phyloP scores from a whole-genome alignment of 2,329 filamentous ascomycete genomes.

The Clonostachys chloroleuca region DNA sequence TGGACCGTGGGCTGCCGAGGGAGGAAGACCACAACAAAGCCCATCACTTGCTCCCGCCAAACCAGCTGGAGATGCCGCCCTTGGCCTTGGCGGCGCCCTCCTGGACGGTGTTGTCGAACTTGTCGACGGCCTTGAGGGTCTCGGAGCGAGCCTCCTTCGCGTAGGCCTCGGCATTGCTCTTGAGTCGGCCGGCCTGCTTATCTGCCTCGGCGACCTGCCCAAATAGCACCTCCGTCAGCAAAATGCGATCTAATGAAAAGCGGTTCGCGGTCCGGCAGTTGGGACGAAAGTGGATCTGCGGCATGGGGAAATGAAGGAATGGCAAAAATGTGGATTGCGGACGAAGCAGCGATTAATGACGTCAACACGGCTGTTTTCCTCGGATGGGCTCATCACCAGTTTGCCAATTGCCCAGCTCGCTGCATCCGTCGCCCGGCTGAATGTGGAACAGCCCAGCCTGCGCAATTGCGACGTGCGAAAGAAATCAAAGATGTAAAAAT shows the following conservation, averaged over 20 bases:
- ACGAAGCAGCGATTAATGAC: background rate
- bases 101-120: slow-evolving; percentile 79
- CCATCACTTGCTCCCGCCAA: slow-evolving; percentile 50
- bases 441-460: background rate
- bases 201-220: slow-evolving; percentile 49
- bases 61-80: slow-evolving; percentile 80
- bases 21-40: background rate
- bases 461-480: background rate
- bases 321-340: background rate
- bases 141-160: slow-evolving; percentile 61
- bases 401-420: too few relatives aligned
- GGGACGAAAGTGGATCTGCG: too few relatives aligned
- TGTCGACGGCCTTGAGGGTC: slow-evolving; percentile 69
- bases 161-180: slow-evolving; percentile 54
- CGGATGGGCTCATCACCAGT: too few relatives aligned
- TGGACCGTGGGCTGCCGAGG: too few relatives aligned
- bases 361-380: too few relatives aligned
- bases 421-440: background rate
- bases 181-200: slow-evolving; percentile 55
- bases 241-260: background rate
- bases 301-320: background rate
- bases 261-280: too few relatives aligned
- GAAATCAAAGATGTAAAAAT: background rate
- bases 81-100: slow-evolving; percentile 77
- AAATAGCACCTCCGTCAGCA: background rate